phyloP scores from a whole-genome alignment of 208 protist species.

The Vickermania ingenoplastis region DNA sequence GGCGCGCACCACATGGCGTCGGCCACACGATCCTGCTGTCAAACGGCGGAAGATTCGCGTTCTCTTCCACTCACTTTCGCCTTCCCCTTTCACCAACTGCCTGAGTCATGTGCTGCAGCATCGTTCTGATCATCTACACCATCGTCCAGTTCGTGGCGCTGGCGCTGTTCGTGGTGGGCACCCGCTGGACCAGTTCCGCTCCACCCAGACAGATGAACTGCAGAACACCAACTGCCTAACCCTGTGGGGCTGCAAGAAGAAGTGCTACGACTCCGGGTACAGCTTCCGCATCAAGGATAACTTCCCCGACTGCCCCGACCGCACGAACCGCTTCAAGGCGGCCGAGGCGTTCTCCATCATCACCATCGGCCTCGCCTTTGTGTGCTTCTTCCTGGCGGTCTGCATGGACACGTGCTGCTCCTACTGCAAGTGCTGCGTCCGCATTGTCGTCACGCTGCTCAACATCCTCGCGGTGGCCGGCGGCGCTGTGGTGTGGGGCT shows the following conservation, averaged over 20 bases:
- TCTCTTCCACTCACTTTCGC: too few relatives aligned
- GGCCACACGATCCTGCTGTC: too few relatives aligned
- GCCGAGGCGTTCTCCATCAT: neutral
- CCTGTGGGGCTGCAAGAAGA: constrained; percentile 7
- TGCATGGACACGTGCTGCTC: too few relatives aligned
- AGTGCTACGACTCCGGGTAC: constrained; percentile 13
- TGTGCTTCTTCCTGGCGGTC: constrained; percentile 1
- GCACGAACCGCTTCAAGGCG: neutral
- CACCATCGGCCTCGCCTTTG: constrained; percentile 3
- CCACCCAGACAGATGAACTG: neutral
- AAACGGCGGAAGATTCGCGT: too few relatives aligned
- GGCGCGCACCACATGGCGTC: too few relatives aligned
- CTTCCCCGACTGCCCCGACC: neutral
- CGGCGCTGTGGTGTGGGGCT: constrained; percentile 6
- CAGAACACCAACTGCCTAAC: constrained; percentile 11
- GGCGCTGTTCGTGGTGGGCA: constrained; percentile 10
- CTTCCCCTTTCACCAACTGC: too few relatives aligned
- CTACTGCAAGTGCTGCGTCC: constrained; percentile 7
- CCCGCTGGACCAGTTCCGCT: constrained; percentile 10
- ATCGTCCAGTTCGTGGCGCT: constrained; percentile 9
- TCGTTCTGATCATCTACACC: too few relatives aligned
- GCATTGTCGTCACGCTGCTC: constrained; percentile 1
- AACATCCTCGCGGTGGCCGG: constrained; percentile 1
- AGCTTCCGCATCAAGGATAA: neutral
- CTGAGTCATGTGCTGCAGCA: too few relatives aligned